phyloP scores from a whole-genome alignment of 352 stramenopile species.

The Phytopythium chamaehyphon region DNA sequence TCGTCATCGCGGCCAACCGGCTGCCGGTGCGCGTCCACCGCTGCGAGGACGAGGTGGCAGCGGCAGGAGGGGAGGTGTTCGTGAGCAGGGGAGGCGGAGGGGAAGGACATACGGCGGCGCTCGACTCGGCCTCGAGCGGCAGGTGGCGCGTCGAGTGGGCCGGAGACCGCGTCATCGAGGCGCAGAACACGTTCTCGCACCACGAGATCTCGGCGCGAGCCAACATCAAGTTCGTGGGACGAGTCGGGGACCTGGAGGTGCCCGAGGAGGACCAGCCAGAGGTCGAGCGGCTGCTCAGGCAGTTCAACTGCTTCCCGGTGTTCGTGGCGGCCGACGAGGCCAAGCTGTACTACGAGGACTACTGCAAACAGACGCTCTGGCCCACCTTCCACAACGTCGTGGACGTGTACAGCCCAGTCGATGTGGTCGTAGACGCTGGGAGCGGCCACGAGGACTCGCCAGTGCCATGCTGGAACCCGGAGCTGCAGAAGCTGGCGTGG shows the following conservation, averaged over 20 bases:
- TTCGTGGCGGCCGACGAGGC: constrained; percentile 51
- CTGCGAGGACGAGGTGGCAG: constrained; percentile 1
- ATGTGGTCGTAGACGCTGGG: constrained; percentile 41
- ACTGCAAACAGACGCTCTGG: constrained; percentile 97
- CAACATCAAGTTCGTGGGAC: constrained; percentile 73
- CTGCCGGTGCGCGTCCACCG: constrained; percentile 46
- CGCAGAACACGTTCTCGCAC: constrained; percentile 71
- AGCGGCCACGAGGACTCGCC: constrained; percentile 6
- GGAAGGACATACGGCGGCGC: background rate
- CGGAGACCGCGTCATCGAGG: constrained; percentile 69
- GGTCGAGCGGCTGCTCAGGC: constrained; percentile 39
- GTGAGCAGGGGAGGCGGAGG: background rate
- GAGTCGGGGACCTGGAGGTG: constrained; percentile 49
- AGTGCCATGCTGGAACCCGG: constrained; percentile 59
- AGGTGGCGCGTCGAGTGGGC: constrained; percentile 67
- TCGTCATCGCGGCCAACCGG: constrained; percentile 73
- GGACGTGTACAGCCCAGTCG: constrained; percentile 81
- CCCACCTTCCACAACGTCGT: constrained; percentile 96
- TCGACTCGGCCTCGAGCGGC: constrained; percentile 1
- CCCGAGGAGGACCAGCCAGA: constrained; percentile 43
- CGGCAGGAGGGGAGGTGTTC: background rate
- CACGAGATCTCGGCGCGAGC: constrained; percentile 59
- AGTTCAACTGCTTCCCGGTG: constrained; percentile 67
- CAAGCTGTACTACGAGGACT: constrained; percentile 87
- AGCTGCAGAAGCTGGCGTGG: constrained; percentile 78